phyloP scores from a whole-genome alignment of 345 rosid genomes.

The Angophora floribunda region DNA sequence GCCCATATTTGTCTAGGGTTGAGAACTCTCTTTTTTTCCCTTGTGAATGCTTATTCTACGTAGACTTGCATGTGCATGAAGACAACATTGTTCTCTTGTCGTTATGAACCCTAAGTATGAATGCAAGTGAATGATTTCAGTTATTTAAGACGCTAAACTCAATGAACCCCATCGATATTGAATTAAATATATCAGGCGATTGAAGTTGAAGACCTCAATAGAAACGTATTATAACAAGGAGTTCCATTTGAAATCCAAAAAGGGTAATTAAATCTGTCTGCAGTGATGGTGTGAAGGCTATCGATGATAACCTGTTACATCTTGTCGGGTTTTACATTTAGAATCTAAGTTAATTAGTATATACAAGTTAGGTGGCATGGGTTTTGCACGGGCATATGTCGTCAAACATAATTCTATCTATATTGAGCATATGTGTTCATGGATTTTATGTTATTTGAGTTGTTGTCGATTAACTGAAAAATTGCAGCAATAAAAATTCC shows the following conservation, averaged over 20 bases:
- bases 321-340: neutral
- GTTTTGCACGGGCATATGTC: neutral
- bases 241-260: neutral
- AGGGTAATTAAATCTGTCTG: neutral
- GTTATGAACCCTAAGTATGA: neutral
- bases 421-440: neutral
- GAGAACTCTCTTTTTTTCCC: neutral
- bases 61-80: neutral
- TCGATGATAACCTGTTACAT: neutral
- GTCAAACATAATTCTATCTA: neutral
- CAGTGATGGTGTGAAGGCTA: neutral
- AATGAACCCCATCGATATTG: neutral
- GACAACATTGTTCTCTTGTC: neutral
- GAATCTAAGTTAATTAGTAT: neutral
- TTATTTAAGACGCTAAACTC: neutral
- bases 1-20: neutral
- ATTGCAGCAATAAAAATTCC: neutral
- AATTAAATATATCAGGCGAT: neutral
- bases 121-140: neutral
- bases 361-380: no score
- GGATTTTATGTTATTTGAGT: neutral
- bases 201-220: neutral
- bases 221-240: neutral
- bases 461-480: neutral
- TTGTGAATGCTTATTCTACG: neutral